Evolutionary conservation across 257 asterid genomes (phyloP).

Genomic region (Fraxinus americana): DNA sequence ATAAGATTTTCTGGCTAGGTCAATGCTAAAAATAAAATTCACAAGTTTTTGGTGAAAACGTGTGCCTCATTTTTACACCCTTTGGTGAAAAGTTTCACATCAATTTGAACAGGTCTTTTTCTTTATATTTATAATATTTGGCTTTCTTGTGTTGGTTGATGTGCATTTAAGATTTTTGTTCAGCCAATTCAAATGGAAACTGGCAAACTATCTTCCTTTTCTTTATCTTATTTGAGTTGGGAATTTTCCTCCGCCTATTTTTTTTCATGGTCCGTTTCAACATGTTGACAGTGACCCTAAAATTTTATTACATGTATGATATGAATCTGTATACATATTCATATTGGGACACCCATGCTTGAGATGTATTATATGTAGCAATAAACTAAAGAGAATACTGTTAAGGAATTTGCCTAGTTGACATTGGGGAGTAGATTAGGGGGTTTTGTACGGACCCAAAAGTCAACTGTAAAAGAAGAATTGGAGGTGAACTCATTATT

Average conservation of each 20-base stretch:
- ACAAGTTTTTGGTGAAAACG: conserved; percentile 32
- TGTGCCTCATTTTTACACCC: conserved; percentile 40
- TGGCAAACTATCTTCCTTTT: neutral
- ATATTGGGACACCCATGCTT: no score
- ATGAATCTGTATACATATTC: no score
- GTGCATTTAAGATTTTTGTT: neutral
- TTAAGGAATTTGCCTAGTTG: no score
- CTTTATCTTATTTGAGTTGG: neutral
- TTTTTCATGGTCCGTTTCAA: neutral
- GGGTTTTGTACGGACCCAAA: no score
- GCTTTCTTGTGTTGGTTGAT: neutral
- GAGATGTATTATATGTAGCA: no score
- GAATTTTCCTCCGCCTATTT: neutral
- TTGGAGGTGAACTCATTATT: no score
- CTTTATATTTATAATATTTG: neutral
- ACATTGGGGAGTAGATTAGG: no score
- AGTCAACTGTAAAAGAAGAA: no score
- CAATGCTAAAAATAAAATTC: conserved; percentile 29
- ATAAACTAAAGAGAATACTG: no score
- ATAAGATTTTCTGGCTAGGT: conserved; percentile 32
- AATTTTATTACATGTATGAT: no score
- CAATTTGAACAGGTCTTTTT: conserved; percentile 26
- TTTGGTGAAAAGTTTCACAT: conserved; percentile 53
- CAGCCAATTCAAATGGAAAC: neutral
- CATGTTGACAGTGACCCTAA: neutral